phyloP scores from a whole-genome alignment of 2,329 filamentous ascomycete genomes.

The Colletotrichum sp. region DNA sequence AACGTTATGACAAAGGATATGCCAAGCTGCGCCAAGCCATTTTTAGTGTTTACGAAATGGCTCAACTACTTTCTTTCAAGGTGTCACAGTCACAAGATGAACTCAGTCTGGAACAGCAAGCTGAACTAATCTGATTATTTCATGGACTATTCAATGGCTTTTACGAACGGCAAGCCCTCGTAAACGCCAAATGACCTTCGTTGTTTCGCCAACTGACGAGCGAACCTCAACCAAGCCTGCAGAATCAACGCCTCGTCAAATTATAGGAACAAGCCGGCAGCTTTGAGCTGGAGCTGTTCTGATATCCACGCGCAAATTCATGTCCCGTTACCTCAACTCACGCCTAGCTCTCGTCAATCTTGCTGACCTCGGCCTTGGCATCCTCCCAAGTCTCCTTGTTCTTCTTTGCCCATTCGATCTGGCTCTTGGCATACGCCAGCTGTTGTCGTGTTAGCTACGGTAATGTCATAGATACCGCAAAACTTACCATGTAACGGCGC shows the following conservation, averaged over 20 bases:
- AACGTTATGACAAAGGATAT: background rate
- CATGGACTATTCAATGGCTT: background rate
- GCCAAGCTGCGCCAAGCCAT: background rate
- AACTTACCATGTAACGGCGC: slow-evolving; percentile 89
- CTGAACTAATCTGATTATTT: slow-evolving; percentile 5
- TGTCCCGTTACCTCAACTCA: background rate
- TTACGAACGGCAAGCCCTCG: slow-evolving; percentile 16
- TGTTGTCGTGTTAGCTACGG: slow-evolving; percentile 37
- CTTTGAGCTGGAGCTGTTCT: background rate
- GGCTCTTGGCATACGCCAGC: slow-evolving; percentile 91
- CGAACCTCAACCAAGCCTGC: slow-evolving; percentile 6
- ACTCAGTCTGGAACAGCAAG: background rate
- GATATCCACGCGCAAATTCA: slow-evolving; percentile 2
- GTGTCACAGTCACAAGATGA: background rate
- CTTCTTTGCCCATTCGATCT: slow-evolving; percentile 93
- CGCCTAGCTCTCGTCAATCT: slow-evolving; percentile 72
- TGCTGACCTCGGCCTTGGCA: slow-evolving; percentile 83
- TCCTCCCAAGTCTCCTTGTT: slow-evolving; percentile 93
- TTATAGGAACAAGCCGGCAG: slow-evolving; percentile 5
- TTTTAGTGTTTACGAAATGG: background rate
- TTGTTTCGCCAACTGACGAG: slow-evolving; percentile 10
- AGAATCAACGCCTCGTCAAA: slow-evolving; percentile 15
- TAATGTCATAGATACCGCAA: background rate
- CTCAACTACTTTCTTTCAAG: background rate
- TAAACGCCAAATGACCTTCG: slow-evolving; percentile 14